Evolutionary conservation across 306 rosid genomes (phyloP).

Genomic region (Clitoria ternatea): DNA sequence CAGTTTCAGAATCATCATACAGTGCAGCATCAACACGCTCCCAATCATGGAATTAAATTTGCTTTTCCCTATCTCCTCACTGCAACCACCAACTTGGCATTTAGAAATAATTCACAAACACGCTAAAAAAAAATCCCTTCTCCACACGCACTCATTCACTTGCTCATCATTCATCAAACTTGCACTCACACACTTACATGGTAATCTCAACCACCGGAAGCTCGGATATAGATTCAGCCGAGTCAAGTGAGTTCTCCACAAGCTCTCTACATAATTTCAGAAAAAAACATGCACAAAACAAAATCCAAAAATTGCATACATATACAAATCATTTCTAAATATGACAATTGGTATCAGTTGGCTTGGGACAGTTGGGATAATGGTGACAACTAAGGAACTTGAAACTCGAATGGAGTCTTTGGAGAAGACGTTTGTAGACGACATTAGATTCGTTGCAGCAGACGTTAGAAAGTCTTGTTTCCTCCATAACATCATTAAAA

Average conservation of each 20-base stretch:
- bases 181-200: slow-evolving; percentile 48
- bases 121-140: neutral
- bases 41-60: slow-evolving; percentile 90
- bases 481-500: too few relatives aligned
- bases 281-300: neutral
- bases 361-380: too few relatives aligned
- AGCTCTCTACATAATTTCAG: slow-evolving; percentile 57
- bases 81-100: slow-evolving; percentile 27
- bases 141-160: neutral
- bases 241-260: slow-evolving; percentile 87
- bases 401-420: too few relatives aligned
- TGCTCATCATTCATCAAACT: neutral
- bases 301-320: neutral
- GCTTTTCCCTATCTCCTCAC: slow-evolving; percentile 88
- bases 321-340: too few relatives aligned
- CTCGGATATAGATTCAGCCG: slow-evolving; percentile 86
- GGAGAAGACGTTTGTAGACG: too few relatives aligned
- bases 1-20: slow-evolving; percentile 87
- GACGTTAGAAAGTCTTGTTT: too few relatives aligned
- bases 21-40: slow-evolving; percentile 76
- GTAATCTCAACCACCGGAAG: slow-evolving; percentile 89
- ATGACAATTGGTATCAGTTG: too few relatives aligned
- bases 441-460: too few relatives aligned
- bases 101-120: neutral
- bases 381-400: too few relatives aligned